These are phyloP conservation scores for Botrytis squamosa DNA, from an alignment of 2,329 filamentous ascomycete genomes.

Conservation along the genomic window DNA sequence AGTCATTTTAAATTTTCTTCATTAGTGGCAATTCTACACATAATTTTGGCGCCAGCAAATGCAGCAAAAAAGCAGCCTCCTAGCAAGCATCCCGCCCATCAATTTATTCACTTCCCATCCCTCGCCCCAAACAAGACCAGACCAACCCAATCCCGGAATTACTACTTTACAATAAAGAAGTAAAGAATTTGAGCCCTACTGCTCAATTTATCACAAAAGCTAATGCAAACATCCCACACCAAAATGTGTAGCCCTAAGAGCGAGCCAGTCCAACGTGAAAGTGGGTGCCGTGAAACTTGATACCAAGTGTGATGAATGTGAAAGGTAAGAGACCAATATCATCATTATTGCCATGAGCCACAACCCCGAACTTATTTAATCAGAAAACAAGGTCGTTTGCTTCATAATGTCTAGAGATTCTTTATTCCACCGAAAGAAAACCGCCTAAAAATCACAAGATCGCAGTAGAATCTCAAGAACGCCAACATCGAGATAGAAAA, in stretches of 20 bases:
- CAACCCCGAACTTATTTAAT: background rate
- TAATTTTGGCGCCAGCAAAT: conserved; percentile 4
- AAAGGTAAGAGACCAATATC: background rate
- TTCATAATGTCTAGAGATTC: conserved; percentile 7
- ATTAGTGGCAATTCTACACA: conserved; percentile 17
- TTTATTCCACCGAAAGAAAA: background rate
- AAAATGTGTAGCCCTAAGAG: background rate
- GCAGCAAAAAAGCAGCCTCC: conserved; percentile 8
- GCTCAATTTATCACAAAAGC: background rate
- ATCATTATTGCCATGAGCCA: conserved; percentile 4
- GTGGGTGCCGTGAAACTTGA: background rate
- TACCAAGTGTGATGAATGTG: background rate
- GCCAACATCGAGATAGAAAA: conserved; percentile 9
- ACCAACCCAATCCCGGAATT: conserved; percentile 4
- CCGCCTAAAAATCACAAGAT: background rate
- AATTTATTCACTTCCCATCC: background rate
- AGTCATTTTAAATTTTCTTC: background rate
- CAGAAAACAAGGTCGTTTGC: background rate
- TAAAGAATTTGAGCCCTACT: background rate
- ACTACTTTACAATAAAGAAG: conserved; percentile 8
- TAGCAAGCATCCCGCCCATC: conserved; percentile 3
- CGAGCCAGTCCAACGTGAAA: background rate
- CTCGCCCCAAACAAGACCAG: conserved; percentile 3
- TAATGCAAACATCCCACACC: background rate
- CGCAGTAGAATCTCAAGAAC: conserved; percentile 13